Base-by-base conservation (phyloP, 345 rosid genomes). In the Corchorus capsularis region DNA sequence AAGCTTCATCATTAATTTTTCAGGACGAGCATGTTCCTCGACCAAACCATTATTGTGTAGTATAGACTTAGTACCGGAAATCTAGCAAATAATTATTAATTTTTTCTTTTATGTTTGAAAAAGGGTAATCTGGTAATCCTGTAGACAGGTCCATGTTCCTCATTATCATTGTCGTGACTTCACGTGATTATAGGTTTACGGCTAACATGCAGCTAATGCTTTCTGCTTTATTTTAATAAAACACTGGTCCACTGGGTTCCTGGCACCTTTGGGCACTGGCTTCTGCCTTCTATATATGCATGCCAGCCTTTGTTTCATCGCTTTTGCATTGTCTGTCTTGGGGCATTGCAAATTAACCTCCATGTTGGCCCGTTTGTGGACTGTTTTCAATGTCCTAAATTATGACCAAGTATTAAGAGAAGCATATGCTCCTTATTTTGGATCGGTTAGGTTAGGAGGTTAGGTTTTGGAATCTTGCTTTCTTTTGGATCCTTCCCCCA, bases 141-240 rank as follows among this genome's bases (percentile, higher is more conserved):
- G 45, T 19, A 8, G 79, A 78, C 81, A 62, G 11, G 60, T 71
- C 59, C 79, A 70, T 50, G 77, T 78, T 67, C 50, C 73, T 74
- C 39, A 2, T 77, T 17, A 57, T 55, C 61, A 45, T n/a, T 55
- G 11, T 64, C 47, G 53, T 39, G 43, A 62, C 57, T 70, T 83
- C 84, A 78, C 83, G 78, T 81, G 85, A 76, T 52, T 43, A 67
- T 63, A 6, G 15, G 61, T 69, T 54, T 65, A 57, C 70, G 69
- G 63, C 64, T 9, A 63, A 71, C 65, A 41, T 8, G 79, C 83
- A 82, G 66, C 79, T 50, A 41, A 8, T 35, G 68, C 74, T 16
- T 16, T 22, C 62, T 19, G 63, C 19, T 61, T 76, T 75, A 50
- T 32, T 39, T 19, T 56, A 43, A 20, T 27, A 27, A 27, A 27